Conservation (phyloP, 2,329 filamentous ascomycete species). For the Catunica adiposa region DNA sequence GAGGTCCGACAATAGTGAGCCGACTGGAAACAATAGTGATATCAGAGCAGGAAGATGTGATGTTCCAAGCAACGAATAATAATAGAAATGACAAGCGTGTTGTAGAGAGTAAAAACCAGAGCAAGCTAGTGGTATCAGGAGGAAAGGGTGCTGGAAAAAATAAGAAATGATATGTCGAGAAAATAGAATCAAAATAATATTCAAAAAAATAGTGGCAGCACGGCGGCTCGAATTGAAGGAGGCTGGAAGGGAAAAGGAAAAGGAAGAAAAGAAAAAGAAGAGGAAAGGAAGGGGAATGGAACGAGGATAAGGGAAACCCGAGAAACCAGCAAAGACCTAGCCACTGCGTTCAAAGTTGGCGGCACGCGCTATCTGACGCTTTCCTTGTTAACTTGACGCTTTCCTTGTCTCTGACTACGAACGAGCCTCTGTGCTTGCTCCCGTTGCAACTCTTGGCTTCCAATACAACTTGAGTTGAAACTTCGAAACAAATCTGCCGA, state of each 20-base stretch:
- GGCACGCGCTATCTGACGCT: not conserved
- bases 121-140: not conserved
- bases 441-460: no score
- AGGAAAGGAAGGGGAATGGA: slow-evolving; percentile 5
- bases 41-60: not conserved
- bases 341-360: not conserved
- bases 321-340: not conserved
- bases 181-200: slow-evolving; percentile 1
- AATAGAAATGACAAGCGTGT: not conserved
- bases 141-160: not conserved
- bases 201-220: slow-evolving; percentile 1
- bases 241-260: slow-evolving; percentile 10
- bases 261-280: slow-evolving; percentile 6
- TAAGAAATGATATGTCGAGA: not conserved
- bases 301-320: not conserved
- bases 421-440: no score
- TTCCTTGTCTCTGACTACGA: not conserved
- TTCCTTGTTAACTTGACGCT: not conserved
- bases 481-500: no score
- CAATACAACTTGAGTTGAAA: no score
- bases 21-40: not conserved
- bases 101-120: not conserved
- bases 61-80: not conserved
- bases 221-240: slow-evolving; percentile 10
- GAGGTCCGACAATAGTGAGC: not conserved